Evolutionary conservation across 345 rosid species (phyloP), one percentile per base, ranked within the genome.

Genomic region (Pseudoturritis turrita): DNA sequence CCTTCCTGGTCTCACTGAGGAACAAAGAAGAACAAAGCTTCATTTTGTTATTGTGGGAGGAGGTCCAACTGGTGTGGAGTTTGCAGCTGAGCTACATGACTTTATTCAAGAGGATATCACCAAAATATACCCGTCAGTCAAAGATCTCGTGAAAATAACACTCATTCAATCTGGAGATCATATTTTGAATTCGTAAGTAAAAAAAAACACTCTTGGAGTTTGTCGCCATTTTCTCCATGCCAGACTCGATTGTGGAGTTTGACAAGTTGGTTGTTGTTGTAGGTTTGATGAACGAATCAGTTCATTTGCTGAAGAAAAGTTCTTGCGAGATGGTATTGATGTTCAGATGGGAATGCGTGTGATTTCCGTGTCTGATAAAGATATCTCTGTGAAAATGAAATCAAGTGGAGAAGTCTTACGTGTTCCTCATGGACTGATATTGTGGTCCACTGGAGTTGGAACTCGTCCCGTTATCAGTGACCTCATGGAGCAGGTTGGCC

Each of bases 41-140:
- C 98, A 90, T 80, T 96, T 96, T 68, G 94, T 95, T 49, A 82
- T 95, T 50, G 98, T 96, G 28, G 98, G 99, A 45, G 99, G 99
- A 4, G 98, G 99, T 57, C 99, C 99, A 6, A 96, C 99, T 57
- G 99, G 99, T 57, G 96, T 96, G 29, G 99, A 92, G 84, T 96
- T 96, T 87, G 96, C 96, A 45, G 99, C 98, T 10, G 99, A 96
- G 82, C 78, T 96, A 62, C 99, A 96, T 53, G 99, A 96, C 79
- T 96, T 74, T 79, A 68, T 91, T 21, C 51, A 54, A 50, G 99
- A 95, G 77, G 98, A 95, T 79, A 56, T 95, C 41, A 77, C 81
- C 65, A 77, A 79, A 12, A 74, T 91, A 74, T 95, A 95, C 75
- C 96, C 96, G 3, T 53, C 36, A 14, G 89, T 86, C 49, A 96